Evolutionary conservation across 108 stramenopile species (phyloP).

Genomic region (Nitzschia sp.): DNA sequence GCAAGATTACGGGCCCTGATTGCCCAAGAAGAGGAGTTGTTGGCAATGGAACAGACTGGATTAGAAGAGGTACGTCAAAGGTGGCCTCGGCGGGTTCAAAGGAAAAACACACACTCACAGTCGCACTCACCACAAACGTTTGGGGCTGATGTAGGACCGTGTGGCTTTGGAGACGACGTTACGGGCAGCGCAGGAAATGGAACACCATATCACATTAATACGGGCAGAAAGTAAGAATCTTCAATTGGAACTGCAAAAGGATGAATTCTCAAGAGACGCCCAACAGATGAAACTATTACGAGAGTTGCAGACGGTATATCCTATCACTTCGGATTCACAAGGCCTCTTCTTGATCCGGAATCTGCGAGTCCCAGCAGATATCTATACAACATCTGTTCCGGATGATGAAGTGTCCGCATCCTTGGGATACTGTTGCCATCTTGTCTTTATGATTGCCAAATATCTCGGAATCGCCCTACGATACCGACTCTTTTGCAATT

Average conservation of each 20-base stretch:
- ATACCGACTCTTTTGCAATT: slow-evolving; percentile 79
- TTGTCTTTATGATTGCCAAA: slow-evolving; percentile 73
- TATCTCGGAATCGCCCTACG: slow-evolving; percentile 76
- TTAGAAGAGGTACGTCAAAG: slow-evolving; percentile 12
- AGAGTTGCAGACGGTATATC: slow-evolving; percentile 46
- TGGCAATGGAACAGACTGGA: not conserved
- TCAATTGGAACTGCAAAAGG: slow-evolving; percentile 1
- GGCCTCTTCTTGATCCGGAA: slow-evolving; percentile 38
- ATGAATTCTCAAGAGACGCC: slow-evolving; percentile 26
- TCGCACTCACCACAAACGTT: too few species aligned
- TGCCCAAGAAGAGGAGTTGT: slow-evolving; percentile 16
- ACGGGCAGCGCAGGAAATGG: slow-evolving; percentile 13
- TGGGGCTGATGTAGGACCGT: slow-evolving; percentile 22
- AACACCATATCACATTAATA: slow-evolving; percentile 14
- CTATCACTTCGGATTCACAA: slow-evolving; percentile 29
- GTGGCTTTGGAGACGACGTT: not conserved
- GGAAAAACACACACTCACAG: too few species aligned
- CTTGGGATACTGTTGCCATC: slow-evolving; percentile 76
- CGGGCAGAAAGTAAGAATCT: slow-evolving; percentile 14
- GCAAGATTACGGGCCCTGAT: not conserved
- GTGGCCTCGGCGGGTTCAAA: too few species aligned
- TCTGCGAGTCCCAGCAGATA: slow-evolving; percentile 62
- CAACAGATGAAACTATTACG: slow-evolving; percentile 42
- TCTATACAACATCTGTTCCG: slow-evolving; percentile 45
- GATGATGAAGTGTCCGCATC: slow-evolving; percentile 86